phyloP scores from a whole-genome alignment of 225 moss, liverwort and hornwort genomes.

The Asterella californica region DNA sequence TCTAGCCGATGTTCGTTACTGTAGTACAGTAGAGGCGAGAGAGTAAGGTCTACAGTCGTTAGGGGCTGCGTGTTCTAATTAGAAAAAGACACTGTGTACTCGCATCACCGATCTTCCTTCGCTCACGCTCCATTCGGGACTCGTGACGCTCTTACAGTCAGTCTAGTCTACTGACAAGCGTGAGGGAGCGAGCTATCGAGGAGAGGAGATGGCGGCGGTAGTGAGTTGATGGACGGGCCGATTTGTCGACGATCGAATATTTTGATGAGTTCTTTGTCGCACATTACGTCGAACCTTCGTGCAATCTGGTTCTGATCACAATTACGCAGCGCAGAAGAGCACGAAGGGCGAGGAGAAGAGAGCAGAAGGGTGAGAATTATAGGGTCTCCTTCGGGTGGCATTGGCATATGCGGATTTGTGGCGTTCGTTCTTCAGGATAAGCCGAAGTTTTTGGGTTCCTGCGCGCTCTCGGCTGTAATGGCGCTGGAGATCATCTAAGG shows the following conservation, averaged over 20 bases:
- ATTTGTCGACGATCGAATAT: neutral
- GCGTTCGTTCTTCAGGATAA: neutral
- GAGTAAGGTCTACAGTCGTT: no score
- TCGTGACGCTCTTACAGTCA: no score
- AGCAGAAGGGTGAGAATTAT: neutral
- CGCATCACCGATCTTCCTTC: no score
- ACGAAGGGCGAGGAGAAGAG: neutral
- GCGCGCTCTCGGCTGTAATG: neutral
- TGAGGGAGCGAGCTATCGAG: no score
- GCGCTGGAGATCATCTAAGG: slow-evolving; percentile 10
- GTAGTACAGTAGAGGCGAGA: no score
- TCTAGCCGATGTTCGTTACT: no score
- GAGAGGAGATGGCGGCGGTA: neutral
- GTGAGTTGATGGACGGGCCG: neutral
- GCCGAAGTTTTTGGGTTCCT: neutral
- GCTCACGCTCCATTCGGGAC: no score
- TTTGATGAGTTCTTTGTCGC: neutral
- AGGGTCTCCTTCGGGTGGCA: neutral
- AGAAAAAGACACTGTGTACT: no score
- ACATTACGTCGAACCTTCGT: neutral
- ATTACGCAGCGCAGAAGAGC: neutral
- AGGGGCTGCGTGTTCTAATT: no score
- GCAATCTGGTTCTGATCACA: neutral
- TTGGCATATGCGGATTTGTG: neutral
- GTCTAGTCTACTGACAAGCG: no score